Evolutionary conservation across 371 early-diverging fungal genomes (phyloP), one percentile per base, ranked within the genome.

Genomic region (Phascolomyces articulosus): DNA sequence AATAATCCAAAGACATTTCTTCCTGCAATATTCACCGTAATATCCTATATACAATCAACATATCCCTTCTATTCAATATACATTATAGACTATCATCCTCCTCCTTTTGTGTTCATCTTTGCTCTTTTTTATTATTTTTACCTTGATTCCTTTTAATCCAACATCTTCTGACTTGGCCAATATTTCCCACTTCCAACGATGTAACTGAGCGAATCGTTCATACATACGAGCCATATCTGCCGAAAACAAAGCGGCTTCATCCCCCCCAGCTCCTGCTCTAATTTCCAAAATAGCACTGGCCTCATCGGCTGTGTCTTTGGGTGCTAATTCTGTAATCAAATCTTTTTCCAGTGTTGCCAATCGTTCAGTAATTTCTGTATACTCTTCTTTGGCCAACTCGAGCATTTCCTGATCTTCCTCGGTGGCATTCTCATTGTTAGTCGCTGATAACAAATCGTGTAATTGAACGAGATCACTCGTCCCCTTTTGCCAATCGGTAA

Each of bases 261-360:
- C 90, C 4, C 95, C 95, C 16, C 95, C 95, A 4, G 95, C 90
- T 56, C 89, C 89, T 2, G 95, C 86, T 1, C 95, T 79, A 31
- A 95, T 87, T 77, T 95, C 95, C 44, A 95, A 68, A 23, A 95
- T 86, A 1, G 91, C 94, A 55, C 82, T 85, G 18, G 85, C 91
- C 60, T 87, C 83, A 63, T 94, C 95, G 2, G 86, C 88, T 2
- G 72, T 18, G 68, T 90, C 90, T 40, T 82, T 86, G 0, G 90
- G 90, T 10, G 89, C 73, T 66, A 91, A 69, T 13, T 78, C 73
- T 13, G 70, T 55, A 20, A 88, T 63, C 4, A 89, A 47, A 7
- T 83, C 70, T 15, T 71, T 70, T 61, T 90, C 89, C 28, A 84
- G 49, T 26, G 62, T 51, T 1, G 64, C 31, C 1, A 80, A 63